Evolutionary conservation across 2,329 filamentous ascomycete species (phyloP).

Genomic region (Emergomyces pasteurianus): DNA sequence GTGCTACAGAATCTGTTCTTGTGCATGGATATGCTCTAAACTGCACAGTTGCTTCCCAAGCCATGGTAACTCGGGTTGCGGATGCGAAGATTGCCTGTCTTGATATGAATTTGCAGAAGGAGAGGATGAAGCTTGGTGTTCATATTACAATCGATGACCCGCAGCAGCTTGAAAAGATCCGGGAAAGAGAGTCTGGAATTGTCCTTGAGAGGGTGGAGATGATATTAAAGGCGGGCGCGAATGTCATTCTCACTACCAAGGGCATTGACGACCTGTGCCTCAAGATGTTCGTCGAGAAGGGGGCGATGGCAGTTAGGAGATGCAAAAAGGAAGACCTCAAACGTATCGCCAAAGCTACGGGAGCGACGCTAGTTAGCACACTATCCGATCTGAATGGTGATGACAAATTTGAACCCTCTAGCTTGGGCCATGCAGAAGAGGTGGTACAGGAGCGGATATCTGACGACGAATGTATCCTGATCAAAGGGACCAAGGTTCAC

Average conservation of each 20-base stretch:
- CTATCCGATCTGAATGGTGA: constrained; percentile 95
- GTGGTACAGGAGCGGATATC: constrained; percentile 98
- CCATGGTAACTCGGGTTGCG: constrained; percentile 83
- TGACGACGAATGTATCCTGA: constrained; percentile 93
- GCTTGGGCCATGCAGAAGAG: constrained; percentile 84
- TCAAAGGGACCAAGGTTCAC: constrained; percentile 91
- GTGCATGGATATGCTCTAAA: constrained; percentile 96
- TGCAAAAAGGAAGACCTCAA: constrained; percentile 98
- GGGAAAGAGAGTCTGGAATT: constrained; percentile 83
- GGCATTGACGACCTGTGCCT: constrained; percentile 93
- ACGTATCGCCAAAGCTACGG: constrained; percentile 90
- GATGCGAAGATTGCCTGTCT: constrained; percentile 95
- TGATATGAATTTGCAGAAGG: constrained; percentile 98
- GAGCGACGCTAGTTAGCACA: constrained; percentile 82
- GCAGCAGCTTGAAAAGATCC: constrained; percentile 93
- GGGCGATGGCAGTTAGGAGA: constrained; percentile 87
- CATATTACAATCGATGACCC: constrained; percentile 98
- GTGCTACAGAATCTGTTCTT: constrained; percentile 67
- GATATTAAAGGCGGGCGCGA: constrained; percentile 94
- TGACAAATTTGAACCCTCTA: constrained; percentile 86
- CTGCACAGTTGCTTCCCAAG: constrained; percentile 96
- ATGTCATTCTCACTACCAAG: constrained; percentile 94
- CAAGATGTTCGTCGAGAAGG: constrained; percentile 88
- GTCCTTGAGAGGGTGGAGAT: constrained; percentile 89
- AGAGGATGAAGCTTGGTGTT: constrained; percentile 97